These are phyloP conservation scores for Knoxia roxburghii DNA, from an alignment of 257 asterid genomes.

Conservation along the genomic window DNA sequence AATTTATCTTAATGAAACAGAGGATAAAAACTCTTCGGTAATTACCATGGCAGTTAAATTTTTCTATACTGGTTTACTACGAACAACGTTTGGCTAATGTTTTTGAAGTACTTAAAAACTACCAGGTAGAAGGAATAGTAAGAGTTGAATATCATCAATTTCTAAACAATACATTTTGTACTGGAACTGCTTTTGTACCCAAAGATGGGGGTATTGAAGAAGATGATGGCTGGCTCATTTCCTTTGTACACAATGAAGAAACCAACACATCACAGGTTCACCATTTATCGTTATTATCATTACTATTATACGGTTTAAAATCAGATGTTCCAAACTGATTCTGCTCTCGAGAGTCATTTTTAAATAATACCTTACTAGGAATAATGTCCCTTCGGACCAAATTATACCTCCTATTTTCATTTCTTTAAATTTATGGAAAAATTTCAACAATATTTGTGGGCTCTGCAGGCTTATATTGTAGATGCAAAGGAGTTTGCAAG, in stretches of 20 bases:
- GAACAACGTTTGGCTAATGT: too few relatives aligned
- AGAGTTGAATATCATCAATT: slow-evolving; percentile 38
- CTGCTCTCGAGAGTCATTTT: too few relatives aligned
- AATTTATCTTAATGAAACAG: slow-evolving; percentile 29
- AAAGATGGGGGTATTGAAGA: slow-evolving; percentile 32
- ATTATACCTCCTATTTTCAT: too few relatives aligned
- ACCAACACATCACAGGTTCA: slow-evolving; percentile 36
- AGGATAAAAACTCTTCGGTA: slow-evolving; percentile 12
- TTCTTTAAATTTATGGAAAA: too few relatives aligned
- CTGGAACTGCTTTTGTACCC: slow-evolving; percentile 43
- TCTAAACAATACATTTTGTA: slow-evolving; percentile 43
- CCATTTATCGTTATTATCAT: too few relatives aligned
- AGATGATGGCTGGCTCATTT: slow-evolving; percentile 55
- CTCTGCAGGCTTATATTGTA: slow-evolving; percentile 28
- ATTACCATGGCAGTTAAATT: neutral
- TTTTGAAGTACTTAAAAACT: too few relatives aligned
- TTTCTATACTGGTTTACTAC: too few relatives aligned
- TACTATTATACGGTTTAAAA: too few relatives aligned
- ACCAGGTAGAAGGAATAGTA: slow-evolving; percentile 4
- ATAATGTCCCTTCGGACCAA: too few relatives aligned
- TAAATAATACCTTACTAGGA: too few relatives aligned
- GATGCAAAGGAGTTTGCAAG: slow-evolving; percentile 32
- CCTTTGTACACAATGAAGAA: slow-evolving; percentile 45
- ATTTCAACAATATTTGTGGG: neutral
- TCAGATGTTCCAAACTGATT: too few relatives aligned